Base-by-base conservation (phyloP, 768 basidiomycete genomes). In the Vararia minispora region DNA sequence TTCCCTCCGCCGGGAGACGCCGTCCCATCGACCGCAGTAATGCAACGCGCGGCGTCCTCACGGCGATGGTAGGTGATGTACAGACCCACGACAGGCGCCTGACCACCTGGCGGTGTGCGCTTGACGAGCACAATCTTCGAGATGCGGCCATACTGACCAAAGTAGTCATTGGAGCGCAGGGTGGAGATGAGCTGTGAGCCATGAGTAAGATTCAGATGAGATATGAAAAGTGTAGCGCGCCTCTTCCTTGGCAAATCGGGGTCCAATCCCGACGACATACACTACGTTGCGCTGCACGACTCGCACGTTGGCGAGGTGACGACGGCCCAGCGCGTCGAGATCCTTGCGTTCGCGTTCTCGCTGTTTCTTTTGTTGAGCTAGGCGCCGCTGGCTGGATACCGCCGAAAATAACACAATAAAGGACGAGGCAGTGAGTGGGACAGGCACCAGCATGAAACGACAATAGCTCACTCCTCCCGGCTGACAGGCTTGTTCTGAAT, bases 111-210 rank as follows among this genome's bases (percentile, higher is more conserved):
- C 4, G 79, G 68, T 5, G 79, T 82, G 27, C 94, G 80, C 59
- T 97, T 97, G 35, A 88, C 81, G 22, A 99, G 72, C 37, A 97
- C 68, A 33, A 99, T 88, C 65, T 94, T 94, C 29, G 82, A 77
- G 49, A 99, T 97, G 66, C 92, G 97, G 50, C 95, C 95, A 59
- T 97, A 99, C 56, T 95, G 91, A 8, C 95, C 95, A 56, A 98
- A 98, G 56, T 95, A 97, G 49, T 99, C 95, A 49, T 80, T 81
- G 5, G 89, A 91, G 32, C 94, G 86, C 28, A 99, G 64, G 10
- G 90, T 87, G 1, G 90, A 81, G 48, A 97, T 88, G 32, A 91
- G 75, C 90, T 89, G 40, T 25, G 29, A 24, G 20, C 36, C 4
- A 17, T 56, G 35, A 35, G n/a, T 20, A 21, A 44, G 18, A 22